Evolutionary conservation across 139 green algal genomes (phyloP).

Genomic region (Chlorella sp.): DNA sequence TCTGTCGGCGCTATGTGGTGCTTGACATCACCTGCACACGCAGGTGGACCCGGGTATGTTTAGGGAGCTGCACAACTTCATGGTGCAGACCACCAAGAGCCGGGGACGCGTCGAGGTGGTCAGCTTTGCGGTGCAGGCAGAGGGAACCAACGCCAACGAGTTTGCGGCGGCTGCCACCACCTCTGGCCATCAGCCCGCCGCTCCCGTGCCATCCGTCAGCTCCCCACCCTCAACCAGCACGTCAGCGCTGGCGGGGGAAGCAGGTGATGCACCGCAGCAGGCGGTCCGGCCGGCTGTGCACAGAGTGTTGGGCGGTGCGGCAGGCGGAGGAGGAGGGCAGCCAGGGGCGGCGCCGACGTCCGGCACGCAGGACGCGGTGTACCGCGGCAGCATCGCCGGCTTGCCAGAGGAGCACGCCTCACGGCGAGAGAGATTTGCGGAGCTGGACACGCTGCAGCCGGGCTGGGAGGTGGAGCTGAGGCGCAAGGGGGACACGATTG

Average conservation of each 20-base stretch:
- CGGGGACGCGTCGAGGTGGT: conserved; percentile 82
- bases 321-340: no score
- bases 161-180: conserved; percentile 13
- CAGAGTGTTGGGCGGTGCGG: background rate
- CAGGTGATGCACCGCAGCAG: background rate
- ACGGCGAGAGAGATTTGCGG: conserved; percentile 72
- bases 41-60: conserved; percentile 88
- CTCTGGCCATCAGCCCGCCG: no score
- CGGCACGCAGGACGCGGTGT: conserved; percentile 39
- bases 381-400: conserved; percentile 52
- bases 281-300: background rate
- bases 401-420: conserved; percentile 71
- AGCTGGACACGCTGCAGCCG: conserved; percentile 76
- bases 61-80: conserved; percentile 67
- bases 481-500: conserved; percentile 51
- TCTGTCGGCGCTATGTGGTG: no score
- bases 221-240: background rate
- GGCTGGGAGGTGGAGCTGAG: conserved; percentile 67
- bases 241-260: background rate
- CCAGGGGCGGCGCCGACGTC: background rate
- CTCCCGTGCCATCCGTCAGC: background rate
- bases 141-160: conserved; percentile 25
- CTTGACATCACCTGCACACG: no score
- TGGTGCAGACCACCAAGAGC: conserved; percentile 48
- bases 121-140: conserved; percentile 54